Evolutionary conservation across 2,329 filamentous ascomycete genomes (phyloP).

Genomic region (Aulographum hederae): DNA sequence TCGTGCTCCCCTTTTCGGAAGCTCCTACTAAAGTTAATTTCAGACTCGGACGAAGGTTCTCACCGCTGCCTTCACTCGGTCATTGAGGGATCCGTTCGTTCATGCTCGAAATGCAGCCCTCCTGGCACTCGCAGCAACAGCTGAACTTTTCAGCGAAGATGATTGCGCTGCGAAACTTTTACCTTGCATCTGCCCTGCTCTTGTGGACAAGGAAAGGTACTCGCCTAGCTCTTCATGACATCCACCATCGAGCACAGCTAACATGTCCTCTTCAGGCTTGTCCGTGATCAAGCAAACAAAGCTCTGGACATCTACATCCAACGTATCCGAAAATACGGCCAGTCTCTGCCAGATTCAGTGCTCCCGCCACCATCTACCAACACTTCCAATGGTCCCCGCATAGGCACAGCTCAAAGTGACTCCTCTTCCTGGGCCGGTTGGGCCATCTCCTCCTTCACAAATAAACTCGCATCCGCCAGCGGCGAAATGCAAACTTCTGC

Average conservation of each 20-base stretch:
- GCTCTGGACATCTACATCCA: slow-evolving; percentile 74
- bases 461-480: slow-evolving; percentile 68
- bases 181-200: slow-evolving; percentile 62
- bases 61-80: slow-evolving; percentile 77
- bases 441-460: slow-evolving; percentile 97
- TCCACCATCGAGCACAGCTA: not conserved
- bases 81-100: slow-evolving; percentile 82
- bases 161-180: slow-evolving; percentile 74
- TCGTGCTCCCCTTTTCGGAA: slow-evolving; percentile 3
- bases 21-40: slow-evolving; percentile 9
- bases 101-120: slow-evolving; percentile 83
- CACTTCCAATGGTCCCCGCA: slow-evolving; percentile 36
- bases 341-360: slow-evolving; percentile 61
- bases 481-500: slow-evolving; percentile 58
- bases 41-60: slow-evolving; percentile 76
- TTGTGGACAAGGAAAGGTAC: slow-evolving; percentile 97
- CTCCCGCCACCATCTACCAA: slow-evolving; percentile 43
- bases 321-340: slow-evolving; percentile 61
- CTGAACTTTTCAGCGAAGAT: slow-evolving; percentile 73
- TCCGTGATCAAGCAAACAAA: slow-evolving; percentile 82
- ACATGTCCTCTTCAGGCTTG: slow-evolving; percentile 27
- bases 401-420: slow-evolving; percentile 56
- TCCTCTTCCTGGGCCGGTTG: slow-evolving; percentile 69
- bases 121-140: slow-evolving; percentile 68
- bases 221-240: slow-evolving; percentile 14